Base-by-base conservation (phyloP, 1,284 basidiomycete species). In the Mrakiaceae sp. region DNA sequence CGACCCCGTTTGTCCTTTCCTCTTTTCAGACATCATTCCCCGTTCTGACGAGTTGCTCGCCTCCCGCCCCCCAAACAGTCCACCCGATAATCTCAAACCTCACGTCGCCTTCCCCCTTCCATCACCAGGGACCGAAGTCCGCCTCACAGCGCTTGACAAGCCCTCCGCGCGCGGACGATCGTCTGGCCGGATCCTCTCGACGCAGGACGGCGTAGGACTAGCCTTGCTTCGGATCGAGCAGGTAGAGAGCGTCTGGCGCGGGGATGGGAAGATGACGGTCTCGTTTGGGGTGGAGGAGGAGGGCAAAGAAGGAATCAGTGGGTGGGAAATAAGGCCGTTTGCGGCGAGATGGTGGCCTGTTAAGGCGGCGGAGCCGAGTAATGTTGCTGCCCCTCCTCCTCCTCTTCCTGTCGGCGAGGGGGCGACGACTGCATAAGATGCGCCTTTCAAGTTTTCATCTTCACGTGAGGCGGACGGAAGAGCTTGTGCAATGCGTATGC, bases 141-240 rank as follows among this genome's bases (percentile, higher is more conserved):
- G 58, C 1, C 54, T 59, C 47, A 53, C 67, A 14, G 46, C 54
- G 48, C 40, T 65, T 3, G 48, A 60, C 12, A 40, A 53, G 16
- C 40, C 58, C 8, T 11, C 65, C 4, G 44, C 66, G 8, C 16
- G 46, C 49, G 53, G 46, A 54, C 58, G 44, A 62, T 68, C 54
- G 67, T 76, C 8, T 67, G 77, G 11, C 67, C 74, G 14, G 58
- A 72, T n/a, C 69, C 71, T 50, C 59, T 63, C 2, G 2, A 52
- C 51, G 8, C 64, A 67, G 39, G 63, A 67, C 4, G 67, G 65
- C 2, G 67, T 74, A 11, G 77, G 76, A 2, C 67, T 78, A 10
- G 76, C 70, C 0, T 69, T 78, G 39, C 67, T 78, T 5, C 66
- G 77, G 12, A 64, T 77, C 12, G 77, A 78, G 66, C 72, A 75